Base-by-base conservation (phyloP, 2,329 filamentous ascomycete species). In the Aspergillus neoniger region DNA sequence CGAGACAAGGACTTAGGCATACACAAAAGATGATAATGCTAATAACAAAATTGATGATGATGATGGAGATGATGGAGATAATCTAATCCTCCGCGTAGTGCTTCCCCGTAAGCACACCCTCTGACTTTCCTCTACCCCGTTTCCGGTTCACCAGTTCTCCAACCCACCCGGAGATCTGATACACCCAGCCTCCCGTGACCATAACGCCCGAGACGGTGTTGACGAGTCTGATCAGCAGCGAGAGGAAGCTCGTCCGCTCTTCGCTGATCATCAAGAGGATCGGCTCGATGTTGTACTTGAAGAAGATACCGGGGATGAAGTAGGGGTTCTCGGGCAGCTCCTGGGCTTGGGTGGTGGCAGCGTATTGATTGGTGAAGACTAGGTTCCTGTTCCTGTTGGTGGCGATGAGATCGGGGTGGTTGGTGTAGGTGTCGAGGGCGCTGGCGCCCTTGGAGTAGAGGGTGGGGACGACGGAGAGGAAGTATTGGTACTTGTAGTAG, bases 231-330 rank as follows among this genome's bases (percentile, higher is more conserved):
- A 98, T 84, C 48, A 93, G 63, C 68, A 99, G 86, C 23, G 85
- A 82, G 65, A 96, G 78, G 60, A 96, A 81, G 47, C 90, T 84
- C 59, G 89, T 88, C 72, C 92, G 87, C 71, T 88, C 87, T 80
- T 98, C 94, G 63, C 89, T 89, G 44, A 99, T 89, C 28, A 90
- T 88, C 56, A 99, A 82, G 75, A 95, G 81, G 69, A 99, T 93
- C 1, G 95, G 95, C 82, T 99, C 95, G 69, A 99, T 97, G 75
- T 98, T 94, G 79, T 96, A 99, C 81, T 98, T 99, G 85, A 99
- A 91, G 75, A 98, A 99, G 63, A 99, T 87, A 32, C 95, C 95
- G 0, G 95, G 95, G 0, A 97, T 86, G 60, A 81, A 80, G 63
- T 73, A 70, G 0, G 74, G 72, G 68, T 82, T 87, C 70, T 96